Conservation (phyloP, 1,284 basidiomycete genomes). For the Sanghuangporus sanghuang region DNA sequence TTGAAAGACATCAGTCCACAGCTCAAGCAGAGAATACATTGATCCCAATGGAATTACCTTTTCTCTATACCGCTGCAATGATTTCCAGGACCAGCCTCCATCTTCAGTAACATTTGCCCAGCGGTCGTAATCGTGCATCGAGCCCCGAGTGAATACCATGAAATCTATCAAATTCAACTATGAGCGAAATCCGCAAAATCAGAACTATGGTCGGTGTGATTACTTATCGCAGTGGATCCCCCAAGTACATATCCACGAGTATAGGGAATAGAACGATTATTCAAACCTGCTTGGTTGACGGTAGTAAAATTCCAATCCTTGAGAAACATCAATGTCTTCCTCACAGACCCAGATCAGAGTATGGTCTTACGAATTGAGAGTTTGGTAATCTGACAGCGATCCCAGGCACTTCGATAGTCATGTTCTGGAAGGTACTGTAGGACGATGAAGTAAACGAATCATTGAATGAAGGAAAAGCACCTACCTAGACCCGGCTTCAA, state of each 20-base stretch:
- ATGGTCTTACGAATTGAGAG: conserved; percentile 2
- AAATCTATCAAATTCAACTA: conserved; percentile 17
- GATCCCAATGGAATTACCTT: conserved; percentile 18
- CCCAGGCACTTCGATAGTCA: conserved; percentile 20
- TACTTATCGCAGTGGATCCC: conserved; percentile 34
- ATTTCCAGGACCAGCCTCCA: conserved; percentile 28
- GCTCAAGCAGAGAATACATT: not conserved
- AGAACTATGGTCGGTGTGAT: conserved; percentile 15
- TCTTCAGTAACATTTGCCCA: conserved; percentile 28
- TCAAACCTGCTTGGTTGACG: conserved; percentile 28
- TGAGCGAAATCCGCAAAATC: not conserved
- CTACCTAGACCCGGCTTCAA: not conserved
- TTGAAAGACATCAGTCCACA: not conserved
- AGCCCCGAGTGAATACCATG: conserved; percentile 24
- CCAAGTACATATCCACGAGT: conserved; percentile 34
- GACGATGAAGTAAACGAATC: not conserved
- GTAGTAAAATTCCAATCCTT: conserved; percentile 35
- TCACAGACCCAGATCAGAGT: not conserved
- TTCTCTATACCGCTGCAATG: conserved; percentile 22
- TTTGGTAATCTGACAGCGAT: not conserved
- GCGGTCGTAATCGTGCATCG: conserved; percentile 25
- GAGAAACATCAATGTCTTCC: conserved; percentile 15
- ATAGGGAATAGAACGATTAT: conserved; percentile 27
- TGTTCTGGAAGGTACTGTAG: conserved; percentile 23
- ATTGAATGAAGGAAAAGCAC: not conserved